Conservation (phyloP, 1,139 yeast genomes). For the Scheffersomyces segobiensis region DNA sequence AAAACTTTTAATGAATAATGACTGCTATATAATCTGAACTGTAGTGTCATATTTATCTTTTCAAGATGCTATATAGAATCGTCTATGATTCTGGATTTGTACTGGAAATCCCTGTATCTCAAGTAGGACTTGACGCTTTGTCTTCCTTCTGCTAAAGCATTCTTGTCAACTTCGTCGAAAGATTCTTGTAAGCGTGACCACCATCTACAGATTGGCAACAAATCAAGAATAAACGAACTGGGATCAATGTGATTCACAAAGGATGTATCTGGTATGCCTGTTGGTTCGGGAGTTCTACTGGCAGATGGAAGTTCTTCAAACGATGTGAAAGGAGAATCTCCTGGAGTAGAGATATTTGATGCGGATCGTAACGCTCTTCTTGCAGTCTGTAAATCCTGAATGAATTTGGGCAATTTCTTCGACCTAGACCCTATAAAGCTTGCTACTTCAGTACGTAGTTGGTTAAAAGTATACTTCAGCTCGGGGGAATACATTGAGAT, state of each 20-base stretch:
- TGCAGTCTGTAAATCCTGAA: slow-evolving; percentile 16
- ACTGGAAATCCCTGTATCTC: slow-evolving; percentile 40
- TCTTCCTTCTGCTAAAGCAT: slow-evolving; percentile 13
- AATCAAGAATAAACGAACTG: slow-evolving; percentile 22
- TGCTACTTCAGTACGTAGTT: slow-evolving; percentile 8
- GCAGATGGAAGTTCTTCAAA: not conserved
- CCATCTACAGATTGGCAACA: slow-evolving; percentile 34
- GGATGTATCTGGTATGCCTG: slow-evolving; percentile 22
- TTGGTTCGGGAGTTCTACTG: slow-evolving; percentile 10
- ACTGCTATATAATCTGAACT: not conserved
- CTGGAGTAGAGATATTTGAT: slow-evolving; percentile 4
- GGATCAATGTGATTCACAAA: slow-evolving; percentile 14
- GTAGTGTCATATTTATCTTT: not conserved
- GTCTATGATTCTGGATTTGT: slow-evolving; percentile 10
- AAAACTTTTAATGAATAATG: not conserved
- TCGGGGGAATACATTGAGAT: not conserved
- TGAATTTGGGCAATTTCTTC: slow-evolving; percentile 17
- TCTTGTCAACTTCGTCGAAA: slow-evolving; percentile 26
- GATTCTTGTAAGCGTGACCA: slow-evolving; percentile 38
- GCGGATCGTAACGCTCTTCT: slow-evolving; percentile 11
- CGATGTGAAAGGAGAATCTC: not conserved
- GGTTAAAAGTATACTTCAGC: slow-evolving; percentile 7
- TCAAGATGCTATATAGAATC: not conserved
- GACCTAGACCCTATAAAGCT: slow-evolving; percentile 20
- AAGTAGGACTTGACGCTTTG: slow-evolving; percentile 30